A percentile compares a stretch with the other conserved stretches of the same genome.
These are phyloP conservation scores for Pestalotiopsis sp. DNA, from an alignment of 2,329 filamentous ascomycete genomes.

Conservation along the genomic window DNA sequence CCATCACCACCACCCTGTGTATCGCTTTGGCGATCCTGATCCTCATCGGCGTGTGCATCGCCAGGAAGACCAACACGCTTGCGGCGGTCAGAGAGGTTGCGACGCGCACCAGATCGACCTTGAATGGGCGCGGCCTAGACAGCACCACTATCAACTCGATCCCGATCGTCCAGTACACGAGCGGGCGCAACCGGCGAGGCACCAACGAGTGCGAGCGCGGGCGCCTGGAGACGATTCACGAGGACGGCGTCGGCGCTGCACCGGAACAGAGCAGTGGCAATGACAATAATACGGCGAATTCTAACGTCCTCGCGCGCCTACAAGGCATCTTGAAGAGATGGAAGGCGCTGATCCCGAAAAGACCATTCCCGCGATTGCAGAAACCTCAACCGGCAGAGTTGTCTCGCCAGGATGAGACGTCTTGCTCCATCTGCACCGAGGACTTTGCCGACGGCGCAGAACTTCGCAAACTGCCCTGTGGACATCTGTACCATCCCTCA, in stretches of 20 bases:
- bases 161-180: conserved; percentile 1
- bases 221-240: conserved; percentile 1
- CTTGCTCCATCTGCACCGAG: conserved; percentile 10
- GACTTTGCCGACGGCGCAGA: conserved; percentile 3
- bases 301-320: neutral
- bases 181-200: neutral
- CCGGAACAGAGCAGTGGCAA: neutral
- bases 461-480: conserved; percentile 7
- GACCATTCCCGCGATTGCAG: neutral
- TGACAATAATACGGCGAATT: neutral
- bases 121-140: neutral
- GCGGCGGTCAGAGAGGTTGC: neutral
- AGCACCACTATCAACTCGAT: neutral
- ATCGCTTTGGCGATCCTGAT: conserved; percentile 1
- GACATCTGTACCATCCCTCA: conserved; percentile 13
- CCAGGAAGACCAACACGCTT: neutral
- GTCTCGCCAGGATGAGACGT: neutral
- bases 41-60: conserved; percentile 1
- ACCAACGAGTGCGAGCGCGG: neutral
- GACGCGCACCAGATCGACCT: neutral
- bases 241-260: neutral
- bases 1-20: neutral
- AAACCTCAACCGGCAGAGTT: conserved; percentile 3
- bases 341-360: neutral
- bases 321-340: neutral